phyloP scores from a whole-genome alignment of 192 early-diverging fungal species.

The Helicostylum pulchrum region DNA sequence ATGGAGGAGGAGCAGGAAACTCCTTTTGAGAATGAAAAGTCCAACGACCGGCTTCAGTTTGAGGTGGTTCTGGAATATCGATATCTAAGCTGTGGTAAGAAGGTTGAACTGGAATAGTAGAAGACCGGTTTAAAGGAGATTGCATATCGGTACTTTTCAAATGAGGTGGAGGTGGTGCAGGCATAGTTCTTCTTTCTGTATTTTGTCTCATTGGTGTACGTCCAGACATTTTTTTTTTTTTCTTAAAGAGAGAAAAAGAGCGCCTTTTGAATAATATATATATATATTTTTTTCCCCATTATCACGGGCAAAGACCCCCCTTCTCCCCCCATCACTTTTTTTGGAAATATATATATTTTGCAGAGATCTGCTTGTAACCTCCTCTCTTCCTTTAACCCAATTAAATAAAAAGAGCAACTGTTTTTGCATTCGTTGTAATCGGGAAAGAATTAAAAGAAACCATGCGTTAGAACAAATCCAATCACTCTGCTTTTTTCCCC shows the following conservation, averaged over 20 bases:
- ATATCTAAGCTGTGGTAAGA: constrained; percentile 18
- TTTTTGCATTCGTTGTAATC: too few relatives aligned
- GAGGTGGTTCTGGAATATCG: constrained; percentile 32
- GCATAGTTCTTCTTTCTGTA: constrained; percentile 7
- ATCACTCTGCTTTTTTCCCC: too few relatives aligned
- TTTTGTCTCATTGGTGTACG: constrained; percentile 6
- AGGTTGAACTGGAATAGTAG: constrained; percentile 26
- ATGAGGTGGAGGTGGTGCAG: constrained; percentile 19
- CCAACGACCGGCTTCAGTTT: constrained; percentile 37
- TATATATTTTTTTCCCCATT: too few relatives aligned
- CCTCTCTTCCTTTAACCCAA: too few relatives aligned
- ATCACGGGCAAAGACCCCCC: too few relatives aligned
- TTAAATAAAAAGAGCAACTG: too few relatives aligned
- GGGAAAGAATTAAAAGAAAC: too few relatives aligned
- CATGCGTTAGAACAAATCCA: too few relatives aligned
- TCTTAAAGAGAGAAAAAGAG: neutral
- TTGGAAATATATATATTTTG: too few relatives aligned
- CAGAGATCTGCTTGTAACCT: too few relatives aligned
- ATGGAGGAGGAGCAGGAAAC: constrained; percentile 34
- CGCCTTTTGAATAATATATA: neutral
- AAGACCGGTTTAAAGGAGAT: constrained; percentile 16
- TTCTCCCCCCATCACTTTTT: too few relatives aligned
- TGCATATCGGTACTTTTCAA: neutral
- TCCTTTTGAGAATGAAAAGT: constrained; percentile 36
- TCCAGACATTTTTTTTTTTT: constrained; percentile 8